Conservation (phyloP, 305 asterid species). For the Fraxinus greggii region DNA sequence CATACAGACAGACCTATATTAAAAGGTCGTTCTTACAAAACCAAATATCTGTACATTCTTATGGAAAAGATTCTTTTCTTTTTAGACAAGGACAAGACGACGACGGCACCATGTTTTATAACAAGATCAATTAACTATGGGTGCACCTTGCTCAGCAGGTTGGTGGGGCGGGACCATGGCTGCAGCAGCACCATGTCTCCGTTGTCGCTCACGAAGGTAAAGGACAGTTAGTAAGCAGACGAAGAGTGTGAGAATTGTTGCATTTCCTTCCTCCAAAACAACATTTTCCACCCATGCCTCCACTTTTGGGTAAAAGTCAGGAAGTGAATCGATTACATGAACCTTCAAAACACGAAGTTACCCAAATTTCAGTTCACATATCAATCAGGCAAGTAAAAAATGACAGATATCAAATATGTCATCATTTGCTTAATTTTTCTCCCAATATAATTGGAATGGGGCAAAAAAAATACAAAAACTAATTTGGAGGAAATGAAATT, state of each 20-base stretch:
- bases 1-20: background rate
- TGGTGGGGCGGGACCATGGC: conserved; percentile 53
- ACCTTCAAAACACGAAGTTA: conserved; percentile 39
- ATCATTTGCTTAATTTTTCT: background rate
- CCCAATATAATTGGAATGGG: background rate
- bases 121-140: conserved; percentile 32
- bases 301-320: conserved; percentile 69
- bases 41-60: background rate
- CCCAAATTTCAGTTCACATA: background rate
- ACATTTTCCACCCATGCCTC: conserved; percentile 85
- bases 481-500: background rate
- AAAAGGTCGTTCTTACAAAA: background rate
- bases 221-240: conserved; percentile 90
- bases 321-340: conserved; percentile 75
- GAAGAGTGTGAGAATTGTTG: conserved; percentile 86
- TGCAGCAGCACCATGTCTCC: conserved; percentile 63
- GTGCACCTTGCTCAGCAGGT: conserved; percentile 49
- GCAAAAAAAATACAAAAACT: background rate
- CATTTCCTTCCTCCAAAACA: conserved; percentile 94
- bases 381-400: background rate
- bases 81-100: background rate
- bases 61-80: background rate
- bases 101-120: background rate
- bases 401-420: background rate
- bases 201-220: conserved; percentile 81